phyloP scores from a whole-genome alignment of 1,284 basidiomycete genomes.

The Trichosporon ovoides region DNA sequence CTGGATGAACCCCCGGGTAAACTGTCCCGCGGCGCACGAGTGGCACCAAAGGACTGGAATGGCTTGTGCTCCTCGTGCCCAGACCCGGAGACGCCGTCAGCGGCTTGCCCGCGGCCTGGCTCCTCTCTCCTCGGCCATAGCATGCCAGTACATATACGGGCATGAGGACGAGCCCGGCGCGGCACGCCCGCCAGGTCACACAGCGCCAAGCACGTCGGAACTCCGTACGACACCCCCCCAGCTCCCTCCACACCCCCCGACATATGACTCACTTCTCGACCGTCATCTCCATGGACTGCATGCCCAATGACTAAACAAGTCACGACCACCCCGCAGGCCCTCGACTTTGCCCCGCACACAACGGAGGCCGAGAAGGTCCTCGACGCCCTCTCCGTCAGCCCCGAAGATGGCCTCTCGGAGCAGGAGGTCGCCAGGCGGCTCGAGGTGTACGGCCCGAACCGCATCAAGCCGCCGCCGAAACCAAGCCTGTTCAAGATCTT shows the following conservation, averaged over 20 bases:
- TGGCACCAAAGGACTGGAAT: no score
- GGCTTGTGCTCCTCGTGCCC: no score
- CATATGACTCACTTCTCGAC: constrained; percentile 6
- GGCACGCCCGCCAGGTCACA: no score
- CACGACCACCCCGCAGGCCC: neutral
- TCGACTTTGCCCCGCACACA: constrained; percentile 31
- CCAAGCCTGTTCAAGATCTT: constrained; percentile 39
- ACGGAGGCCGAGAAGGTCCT: constrained; percentile 34
- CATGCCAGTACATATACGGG: no score
- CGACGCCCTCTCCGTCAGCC: constrained; percentile 34
- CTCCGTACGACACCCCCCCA: neutral
- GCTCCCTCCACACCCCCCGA: neutral
- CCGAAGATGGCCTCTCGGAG: constrained; percentile 32
- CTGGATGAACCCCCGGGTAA: no score
- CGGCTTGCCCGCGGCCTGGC: no score
- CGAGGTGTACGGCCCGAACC: constrained; percentile 45
- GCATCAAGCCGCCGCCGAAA: constrained; percentile 45
- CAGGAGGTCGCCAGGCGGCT: constrained; percentile 30
- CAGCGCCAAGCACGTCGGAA: neutral
- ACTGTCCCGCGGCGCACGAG: no score
- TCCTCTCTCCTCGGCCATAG: no score
- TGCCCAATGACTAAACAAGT: constrained; percentile 2
- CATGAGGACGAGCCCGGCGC: no score
- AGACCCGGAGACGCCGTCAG: no score
- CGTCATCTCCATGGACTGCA: neutral